Conservation (phyloP, 176 grass and related monocot species). For the Cenchrus fungigraminus region DNA sequence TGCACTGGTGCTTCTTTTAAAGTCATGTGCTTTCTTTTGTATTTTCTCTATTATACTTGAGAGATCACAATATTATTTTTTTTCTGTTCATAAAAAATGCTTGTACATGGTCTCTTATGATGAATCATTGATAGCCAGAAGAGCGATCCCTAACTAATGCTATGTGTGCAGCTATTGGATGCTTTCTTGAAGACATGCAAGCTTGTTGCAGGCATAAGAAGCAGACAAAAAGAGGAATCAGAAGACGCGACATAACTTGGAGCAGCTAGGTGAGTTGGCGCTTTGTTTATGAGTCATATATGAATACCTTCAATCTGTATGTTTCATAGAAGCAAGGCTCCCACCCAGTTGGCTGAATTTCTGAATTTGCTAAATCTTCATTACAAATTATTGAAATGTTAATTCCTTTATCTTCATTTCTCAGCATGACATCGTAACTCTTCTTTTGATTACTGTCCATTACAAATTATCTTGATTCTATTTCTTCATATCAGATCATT, state of each 20-base stretch:
- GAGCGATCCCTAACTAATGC: constrained; percentile 25
- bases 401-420: constrained; percentile 27
- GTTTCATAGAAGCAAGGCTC: background rate
- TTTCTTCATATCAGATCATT: constrained; percentile 12
- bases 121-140: constrained; percentile 17
- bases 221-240: constrained; percentile 54
- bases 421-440: background rate
- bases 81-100: background rate
- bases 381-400: background rate
- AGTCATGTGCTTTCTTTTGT: background rate
- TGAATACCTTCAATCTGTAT: background rate
- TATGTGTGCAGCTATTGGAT: constrained; percentile 70
- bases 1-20: background rate
- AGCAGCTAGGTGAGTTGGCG: constrained; percentile 33
- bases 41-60: constrained; percentile 22
- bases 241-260: constrained; percentile 48
- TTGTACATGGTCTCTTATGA: background rate
- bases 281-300: constrained; percentile 25
- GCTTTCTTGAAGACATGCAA: constrained; percentile 88
- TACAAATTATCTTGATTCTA: constrained; percentile 14
- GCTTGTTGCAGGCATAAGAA: constrained; percentile 68
- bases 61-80: background rate
- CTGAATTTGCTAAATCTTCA: background rate
- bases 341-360: constrained; percentile 21
- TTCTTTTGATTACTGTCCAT: constrained; percentile 19